Conservation (phyloP, 495 filamentous ascomycete genomes). For the Podospora anserina region DNA sequence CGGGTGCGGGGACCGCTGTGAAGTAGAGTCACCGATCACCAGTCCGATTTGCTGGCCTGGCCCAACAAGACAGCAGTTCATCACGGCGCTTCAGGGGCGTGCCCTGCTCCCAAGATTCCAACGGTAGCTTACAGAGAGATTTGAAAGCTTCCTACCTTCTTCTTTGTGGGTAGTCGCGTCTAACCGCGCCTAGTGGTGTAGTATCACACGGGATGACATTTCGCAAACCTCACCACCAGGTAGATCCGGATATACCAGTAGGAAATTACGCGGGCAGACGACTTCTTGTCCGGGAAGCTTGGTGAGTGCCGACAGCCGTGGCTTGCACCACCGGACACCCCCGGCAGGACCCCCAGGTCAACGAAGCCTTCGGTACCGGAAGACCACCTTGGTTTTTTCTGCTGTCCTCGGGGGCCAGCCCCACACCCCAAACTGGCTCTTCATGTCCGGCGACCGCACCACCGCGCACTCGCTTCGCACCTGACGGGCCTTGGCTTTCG, state of each 20-base stretch:
- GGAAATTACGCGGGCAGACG: background rate
- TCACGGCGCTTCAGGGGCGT: background rate
- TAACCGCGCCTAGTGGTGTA: background rate
- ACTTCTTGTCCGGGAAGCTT: background rate
- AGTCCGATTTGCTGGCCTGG: background rate
- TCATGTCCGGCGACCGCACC: background rate
- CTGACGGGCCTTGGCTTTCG: slow-evolving; percentile 28
- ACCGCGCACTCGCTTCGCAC: background rate
- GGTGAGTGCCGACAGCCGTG: slow-evolving; percentile 15
- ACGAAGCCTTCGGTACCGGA: slow-evolving; percentile 10
- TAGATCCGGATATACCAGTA: background rate
- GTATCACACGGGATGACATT: background rate
- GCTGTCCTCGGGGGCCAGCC: background rate
- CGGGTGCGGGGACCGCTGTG: background rate
- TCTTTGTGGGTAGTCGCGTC: background rate
- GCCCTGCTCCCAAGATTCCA: background rate
- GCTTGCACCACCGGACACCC: background rate
- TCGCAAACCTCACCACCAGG: background rate
- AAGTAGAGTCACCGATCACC: background rate
- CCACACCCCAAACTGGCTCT: slow-evolving; percentile 1
- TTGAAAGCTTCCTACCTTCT: background rate
- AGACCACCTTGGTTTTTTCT: background rate
- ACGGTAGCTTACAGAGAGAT: background rate
- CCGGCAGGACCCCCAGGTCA: slow-evolving; percentile 2
- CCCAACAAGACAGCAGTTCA: background rate